A percentile compares a stretch with the other conserved stretches of the same genome.
phyloP scores from a whole-genome alignment of 768 basidiomycete species.

The Gymnopilus junonius region DNA sequence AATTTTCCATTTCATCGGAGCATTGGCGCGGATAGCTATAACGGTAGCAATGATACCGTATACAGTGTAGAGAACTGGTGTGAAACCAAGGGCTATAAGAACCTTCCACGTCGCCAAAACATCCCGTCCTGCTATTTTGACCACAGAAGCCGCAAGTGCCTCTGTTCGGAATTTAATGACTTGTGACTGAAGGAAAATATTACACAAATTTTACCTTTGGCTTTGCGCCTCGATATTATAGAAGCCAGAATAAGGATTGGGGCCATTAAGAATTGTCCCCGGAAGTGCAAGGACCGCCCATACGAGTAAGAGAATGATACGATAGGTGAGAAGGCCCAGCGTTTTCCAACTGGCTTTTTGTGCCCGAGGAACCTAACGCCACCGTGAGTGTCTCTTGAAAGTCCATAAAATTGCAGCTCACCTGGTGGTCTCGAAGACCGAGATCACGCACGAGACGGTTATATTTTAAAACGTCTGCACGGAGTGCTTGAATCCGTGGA shows the following conservation, averaged over 20 bases:
- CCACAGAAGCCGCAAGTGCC: slow-evolving; percentile 92
- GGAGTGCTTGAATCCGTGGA: slow-evolving; percentile 81
- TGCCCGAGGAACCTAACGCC: slow-evolving; percentile 73
- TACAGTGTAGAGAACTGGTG: slow-evolving; percentile 82
- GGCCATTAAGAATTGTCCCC: slow-evolving; percentile 87
- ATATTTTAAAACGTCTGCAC: slow-evolving; percentile 83
- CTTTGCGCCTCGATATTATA: slow-evolving; percentile 85
- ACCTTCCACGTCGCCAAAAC: slow-evolving; percentile 99
- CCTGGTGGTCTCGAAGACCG: slow-evolving; percentile 94
- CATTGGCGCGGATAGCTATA: slow-evolving; percentile 68
- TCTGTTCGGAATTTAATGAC: slow-evolving; percentile 50
- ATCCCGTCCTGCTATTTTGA: slow-evolving; percentile 95
- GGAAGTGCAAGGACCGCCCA: slow-evolving; percentile 90
- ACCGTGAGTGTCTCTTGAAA: neutral
- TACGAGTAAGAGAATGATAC: slow-evolving; percentile 71
- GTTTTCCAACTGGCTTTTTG: slow-evolving; percentile 88
- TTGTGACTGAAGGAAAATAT: neutral
- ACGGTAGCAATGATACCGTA: slow-evolving; percentile 83
- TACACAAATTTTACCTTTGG: slow-evolving; percentile 61
- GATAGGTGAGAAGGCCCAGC: slow-evolving; percentile 81
- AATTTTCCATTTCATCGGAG: slow-evolving; percentile 64
- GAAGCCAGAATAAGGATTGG: slow-evolving; percentile 94
- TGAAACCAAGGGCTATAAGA: slow-evolving; percentile 88
- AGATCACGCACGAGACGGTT: slow-evolving; percentile 88
- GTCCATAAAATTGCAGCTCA: slow-evolving; percentile 29